Evolutionary conservation across 1,284 basidiomycete species (phyloP), one percentile per base, ranked within the genome.

Genomic region (Kalmanozyma brasiliensis): DNA sequence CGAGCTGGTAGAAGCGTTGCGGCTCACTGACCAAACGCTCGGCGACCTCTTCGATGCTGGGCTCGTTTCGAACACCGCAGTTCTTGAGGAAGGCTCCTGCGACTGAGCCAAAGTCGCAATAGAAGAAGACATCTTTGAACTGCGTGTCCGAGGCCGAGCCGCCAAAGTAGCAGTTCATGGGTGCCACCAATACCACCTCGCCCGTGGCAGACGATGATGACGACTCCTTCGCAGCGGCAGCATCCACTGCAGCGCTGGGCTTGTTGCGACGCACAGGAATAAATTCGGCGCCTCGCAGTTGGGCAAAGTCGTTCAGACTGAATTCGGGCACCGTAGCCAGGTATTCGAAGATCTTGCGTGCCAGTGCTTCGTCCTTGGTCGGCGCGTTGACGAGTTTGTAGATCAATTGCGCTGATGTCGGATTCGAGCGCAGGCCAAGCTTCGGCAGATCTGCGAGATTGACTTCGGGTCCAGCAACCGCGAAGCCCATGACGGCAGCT

Each of bases 11-110:
- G 81, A 93, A 93, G 45, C 85, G 84, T 22, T 84, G 84, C 9
- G 91, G 91, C 61, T 79, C 63, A 23, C 34, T 55, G 7, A 81
- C 63, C 10, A 83, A 67, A 46, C 83, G 79, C 24, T 66, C 61
- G 3, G 83, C 79, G 26, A 86, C 85, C 74, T 95, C 92, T 69
- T 91, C 89, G 1, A 93, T 89, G 30, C 89, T 93, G 1, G 95
- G 96, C 77, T 95, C 91, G 48, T 88, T 88, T 77, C 89, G 90
- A 17, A 94, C 92, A 19, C 95, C 95, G 73, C 92, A 93, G 10
- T 90, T 89, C 58, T 87, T 88, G 44, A 99, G 84, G 83, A 98
- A 81, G 3, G 87, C 85, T 70, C 93, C 94, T 2, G 91, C 94
- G 5, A 86, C 85, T 0, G 86, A 80, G 0, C 94, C 95, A 82